Conservation (phyloP, 129 eudicot genomes). For the Kitagawia praeruptora region DNA sequence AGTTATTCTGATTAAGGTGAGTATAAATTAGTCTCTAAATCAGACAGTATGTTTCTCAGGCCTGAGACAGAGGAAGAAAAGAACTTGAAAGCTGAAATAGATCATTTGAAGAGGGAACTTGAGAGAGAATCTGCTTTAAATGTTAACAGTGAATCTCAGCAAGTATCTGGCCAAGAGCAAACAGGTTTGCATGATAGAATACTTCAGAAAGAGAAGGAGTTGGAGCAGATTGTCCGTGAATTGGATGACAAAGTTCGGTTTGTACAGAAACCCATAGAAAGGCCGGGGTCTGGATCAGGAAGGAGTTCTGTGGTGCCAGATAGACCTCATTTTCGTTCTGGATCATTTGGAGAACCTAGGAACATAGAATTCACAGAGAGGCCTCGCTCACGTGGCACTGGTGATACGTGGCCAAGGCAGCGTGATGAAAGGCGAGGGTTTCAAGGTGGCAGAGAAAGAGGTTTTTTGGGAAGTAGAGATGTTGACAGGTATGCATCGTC, state of each 20-base stretch:
- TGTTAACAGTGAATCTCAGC: conserved; percentile 12
- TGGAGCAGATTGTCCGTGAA: conserved; percentile 37
- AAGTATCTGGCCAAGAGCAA: conserved; percentile 26
- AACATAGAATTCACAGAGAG: conserved; percentile 25
- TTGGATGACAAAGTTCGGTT: conserved; percentile 56
- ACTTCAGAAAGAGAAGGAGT: conserved; percentile 30
- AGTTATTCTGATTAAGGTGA: neutral
- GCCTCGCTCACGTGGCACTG: conserved; percentile 46
- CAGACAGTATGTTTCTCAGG: conserved; percentile 24
- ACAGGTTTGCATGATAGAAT: conserved; percentile 21
- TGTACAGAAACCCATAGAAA: conserved; percentile 33
- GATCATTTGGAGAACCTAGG: conserved; percentile 26
- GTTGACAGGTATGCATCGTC: conserved; percentile 35
- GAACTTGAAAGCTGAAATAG: conserved; percentile 46
- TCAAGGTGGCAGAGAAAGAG: conserved; percentile 47
- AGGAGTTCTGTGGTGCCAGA: conserved; percentile 23
- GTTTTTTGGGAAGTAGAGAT: conserved; percentile 41
- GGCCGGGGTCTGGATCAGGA: conserved; percentile 50
- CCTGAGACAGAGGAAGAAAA: conserved; percentile 55
- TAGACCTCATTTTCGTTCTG: conserved; percentile 26
- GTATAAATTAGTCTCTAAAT: neutral
- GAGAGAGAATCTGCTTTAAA: conserved; percentile 17
- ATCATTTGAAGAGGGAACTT: conserved; percentile 27
- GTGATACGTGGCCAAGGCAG: conserved; percentile 38
- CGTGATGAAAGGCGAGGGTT: conserved; percentile 41